Percentiles rank a stretch among this genome's conserved stretches.
Evolutionary conservation across 2,329 filamentous ascomycete species (phyloP).

Genomic region (Monilinia fructicola): DNA sequence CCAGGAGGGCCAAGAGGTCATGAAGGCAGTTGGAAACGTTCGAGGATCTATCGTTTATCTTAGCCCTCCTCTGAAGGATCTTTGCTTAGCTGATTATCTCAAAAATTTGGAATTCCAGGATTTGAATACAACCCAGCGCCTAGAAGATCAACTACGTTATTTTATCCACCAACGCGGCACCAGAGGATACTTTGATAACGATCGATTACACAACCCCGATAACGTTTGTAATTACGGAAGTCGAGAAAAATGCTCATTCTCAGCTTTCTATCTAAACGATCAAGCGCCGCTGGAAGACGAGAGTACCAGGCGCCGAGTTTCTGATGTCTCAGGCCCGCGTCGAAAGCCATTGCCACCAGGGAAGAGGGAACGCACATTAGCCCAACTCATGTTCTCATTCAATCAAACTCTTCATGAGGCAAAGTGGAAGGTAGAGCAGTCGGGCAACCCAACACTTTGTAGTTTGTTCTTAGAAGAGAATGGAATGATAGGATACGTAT

Average conservation of each 20-base stretch:
- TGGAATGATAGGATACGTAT: constrained; percentile 22
- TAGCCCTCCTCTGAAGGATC: constrained; percentile 9
- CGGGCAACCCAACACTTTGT: background rate
- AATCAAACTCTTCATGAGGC: constrained; percentile 19
- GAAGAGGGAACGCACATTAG: constrained; percentile 10
- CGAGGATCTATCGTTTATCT: constrained; percentile 15
- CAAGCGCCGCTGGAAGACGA: background rate
- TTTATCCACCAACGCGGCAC: constrained; percentile 9
- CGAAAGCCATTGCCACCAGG: constrained; percentile 17
- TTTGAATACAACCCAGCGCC: constrained; percentile 10
- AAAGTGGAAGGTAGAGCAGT: constrained; percentile 16
- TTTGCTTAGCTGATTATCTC: constrained; percentile 9
- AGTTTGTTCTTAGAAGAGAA: constrained; percentile 21
- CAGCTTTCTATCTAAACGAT: constrained; percentile 9
- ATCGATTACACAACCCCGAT: background rate
- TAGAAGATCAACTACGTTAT: constrained; percentile 17
- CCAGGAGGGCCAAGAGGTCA: constrained; percentile 10
- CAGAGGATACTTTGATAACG: constrained; percentile 7
- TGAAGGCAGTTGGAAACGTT: constrained; percentile 22
- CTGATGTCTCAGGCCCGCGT: background rate
- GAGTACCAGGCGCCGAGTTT: background rate
- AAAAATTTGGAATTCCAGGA: constrained; percentile 1
- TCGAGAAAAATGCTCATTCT: constrained; percentile 12
- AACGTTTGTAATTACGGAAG: constrained; percentile 16
- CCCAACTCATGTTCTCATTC: constrained; percentile 15